Base-by-base conservation (phyloP, 176 grass and related monocot species). In the Dendrocalamus sinicus region DNA sequence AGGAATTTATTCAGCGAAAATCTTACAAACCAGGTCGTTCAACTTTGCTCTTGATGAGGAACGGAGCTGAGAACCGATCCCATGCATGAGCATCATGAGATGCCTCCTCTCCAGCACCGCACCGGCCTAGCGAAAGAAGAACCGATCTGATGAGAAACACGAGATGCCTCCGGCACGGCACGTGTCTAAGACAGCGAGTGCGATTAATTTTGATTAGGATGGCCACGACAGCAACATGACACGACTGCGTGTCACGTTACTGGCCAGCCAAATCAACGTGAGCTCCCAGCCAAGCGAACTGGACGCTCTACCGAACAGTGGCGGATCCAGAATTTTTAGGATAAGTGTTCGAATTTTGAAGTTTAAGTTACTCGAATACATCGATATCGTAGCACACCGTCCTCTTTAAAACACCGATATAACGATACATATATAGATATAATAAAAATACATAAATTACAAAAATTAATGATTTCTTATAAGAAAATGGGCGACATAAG, bases 221-320 rank as follows among this genome's bases (percentile, higher is more conserved):
- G 75, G 75, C 75, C 67, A 70, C 30, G 68, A 79, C 37, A 9
- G 24, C 48, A 74, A 67, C 81, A 66, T 63, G 30, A n/a, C 88
- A 44, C 45, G 62, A 30, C 71, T 51, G 15, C 83, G 77, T 75
- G 76, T 15, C 61, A 47, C 15, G 32, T 3, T 40, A 11, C 50
- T 53, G 77, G 83, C 62, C 77, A 89, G 71, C 44, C 77, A 28
- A 63, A 55, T 40, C 81, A 43, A 44, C 32, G 7, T 32, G 62
- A 20, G 15, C n/a, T 51, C 65, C 26, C 30, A 58, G 80, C 22
- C 54, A 48, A 60, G 50, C 14, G 30, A 0, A 35, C 39, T 12
- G n/a, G 46, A 22, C 62, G 16, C 41, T 69, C 50, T 54, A 11
- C 26, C 26, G 26, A 26, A 26, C 9, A 20, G 66, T 30, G 28